Evolutionary conservation across 2,329 filamentous ascomycete genomes (phyloP), one percentile per base, ranked within the genome.

Genomic region (Pseudocercospora cruenta): DNA sequence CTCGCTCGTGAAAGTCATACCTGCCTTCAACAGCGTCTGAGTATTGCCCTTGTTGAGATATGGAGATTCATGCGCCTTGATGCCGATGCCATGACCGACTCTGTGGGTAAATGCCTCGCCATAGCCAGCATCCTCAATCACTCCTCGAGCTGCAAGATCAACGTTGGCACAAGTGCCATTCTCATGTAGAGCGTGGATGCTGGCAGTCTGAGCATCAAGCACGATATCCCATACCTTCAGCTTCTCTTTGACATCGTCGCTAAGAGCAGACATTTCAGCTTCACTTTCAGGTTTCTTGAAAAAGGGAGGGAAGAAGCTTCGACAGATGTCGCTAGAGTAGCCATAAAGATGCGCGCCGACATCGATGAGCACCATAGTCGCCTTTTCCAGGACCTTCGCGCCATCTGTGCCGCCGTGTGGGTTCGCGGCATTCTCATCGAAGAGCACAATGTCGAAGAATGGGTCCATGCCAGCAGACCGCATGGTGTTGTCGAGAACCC

Each of bases 401-500:
- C 80, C 84, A 6, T 84, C 82, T 10, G 81, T 81, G 1, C 85
- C 85, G 0, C 85, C 85, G 66, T 87, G 85, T 0, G 85, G 84
- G 4, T 86, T 77, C 0, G 84, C 83, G 0, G 83, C 84, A 58
- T 85, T 80, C 68, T 84, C 82, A 54, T 85, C 87, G 63, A 90
- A 90, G 3, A 89, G 80, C 0, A 90, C 87, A 66, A 89, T 87
- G 72, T 89, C 83, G 74, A 90, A 89, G 76, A 89, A 89, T 0
- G 85, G 82, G 16, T 83, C 78, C 70, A 90, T 81, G 0, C 86
- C 85, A 3, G 84, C 79, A 1, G 84, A 84, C 12, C 82, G 75
- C 68, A 90, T 73, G 0, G 86, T 84, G 31, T 82, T 81, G 71
- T 89, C 83, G 2, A 90, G 79, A 1, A 88, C 84, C 21, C 78